Evolutionary conservation across 805 yeast genomes (phyloP).

Genomic region (Saccharomycopsis sp.): DNA sequence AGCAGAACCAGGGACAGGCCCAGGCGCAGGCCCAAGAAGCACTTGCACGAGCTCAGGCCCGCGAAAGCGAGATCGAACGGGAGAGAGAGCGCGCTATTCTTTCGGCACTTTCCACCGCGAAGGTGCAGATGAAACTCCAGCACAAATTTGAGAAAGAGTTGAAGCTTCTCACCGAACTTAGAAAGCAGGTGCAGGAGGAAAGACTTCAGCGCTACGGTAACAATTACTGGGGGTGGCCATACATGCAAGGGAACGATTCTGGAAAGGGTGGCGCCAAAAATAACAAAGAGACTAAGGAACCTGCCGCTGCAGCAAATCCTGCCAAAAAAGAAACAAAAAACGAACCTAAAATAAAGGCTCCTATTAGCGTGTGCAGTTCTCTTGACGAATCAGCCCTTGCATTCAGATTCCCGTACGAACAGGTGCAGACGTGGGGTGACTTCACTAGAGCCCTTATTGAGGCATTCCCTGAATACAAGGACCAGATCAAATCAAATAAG

Average conservation of each 20-base stretch:
- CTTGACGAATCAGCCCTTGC: slow-evolving; percentile 5
- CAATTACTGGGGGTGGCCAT: slow-evolving; percentile 21
- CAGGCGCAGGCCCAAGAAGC: slow-evolving; percentile 16
- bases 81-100: slow-evolving; percentile 13
- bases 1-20: slow-evolving; percentile 12
- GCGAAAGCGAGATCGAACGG: slow-evolving; percentile 3
- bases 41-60: slow-evolving; percentile 5
- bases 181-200: slow-evolving; percentile 19
- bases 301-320: neutral
- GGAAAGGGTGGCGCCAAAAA: neutral
- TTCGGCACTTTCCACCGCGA: slow-evolving; percentile 20
- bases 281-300: slow-evolving; percentile 1
- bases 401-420: slow-evolving; percentile 17
- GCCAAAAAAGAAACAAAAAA: slow-evolving; percentile 4
- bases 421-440: slow-evolving; percentile 13
- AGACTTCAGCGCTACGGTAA: slow-evolving; percentile 20
- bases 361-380: slow-evolving; percentile 15
- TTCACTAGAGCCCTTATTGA: slow-evolving; percentile 12
- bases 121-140: slow-evolving; percentile 17
- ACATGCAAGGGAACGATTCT: neutral
- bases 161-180: slow-evolving; percentile 5
- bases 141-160: slow-evolving; percentile 18
- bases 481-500: slow-evolving; percentile 6
- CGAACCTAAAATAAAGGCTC: slow-evolving; percentile 12
- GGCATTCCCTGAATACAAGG: slow-evolving; percentile 16